Evolutionary conservation across 2,329 filamentous ascomycete genomes (phyloP).

Genomic region (Trichophyton benhamiae): DNA sequence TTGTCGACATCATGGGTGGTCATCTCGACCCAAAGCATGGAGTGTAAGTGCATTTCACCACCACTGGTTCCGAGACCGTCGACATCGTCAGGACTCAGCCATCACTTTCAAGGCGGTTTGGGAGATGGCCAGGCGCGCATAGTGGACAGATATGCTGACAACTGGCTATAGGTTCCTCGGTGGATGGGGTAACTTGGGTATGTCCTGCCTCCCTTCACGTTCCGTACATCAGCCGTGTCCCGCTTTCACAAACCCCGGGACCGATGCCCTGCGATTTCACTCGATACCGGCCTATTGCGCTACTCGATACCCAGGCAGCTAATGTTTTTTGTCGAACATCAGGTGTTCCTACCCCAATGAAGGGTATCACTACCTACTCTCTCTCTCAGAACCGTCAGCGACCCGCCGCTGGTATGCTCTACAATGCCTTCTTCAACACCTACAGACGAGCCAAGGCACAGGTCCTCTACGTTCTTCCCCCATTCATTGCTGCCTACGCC

Average conservation of each 20-base stretch:
- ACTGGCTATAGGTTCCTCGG: conserved; percentile 51
- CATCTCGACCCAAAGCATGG: conserved; percentile 32
- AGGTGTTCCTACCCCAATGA: conserved; percentile 31
- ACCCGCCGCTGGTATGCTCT: conserved; percentile 62
- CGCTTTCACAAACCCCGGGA: neutral
- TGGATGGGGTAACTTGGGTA: conserved; percentile 63
- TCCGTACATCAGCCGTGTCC: no score
- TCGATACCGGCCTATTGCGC: neutral
- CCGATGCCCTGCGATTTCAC: neutral
- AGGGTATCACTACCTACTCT: conserved; percentile 56
- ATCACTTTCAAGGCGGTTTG: neutral
- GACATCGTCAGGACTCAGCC: neutral
- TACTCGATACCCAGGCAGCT: neutral
- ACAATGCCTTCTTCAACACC: conserved; percentile 89
- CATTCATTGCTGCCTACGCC: conserved; percentile 66
- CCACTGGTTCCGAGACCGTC: neutral
- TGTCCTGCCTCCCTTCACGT: conserved; percentile 27
- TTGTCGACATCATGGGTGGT: conserved; percentile 24
- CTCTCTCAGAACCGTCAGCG: conserved; percentile 81
- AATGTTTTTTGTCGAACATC: neutral
- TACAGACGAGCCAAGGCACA: conserved; percentile 77
- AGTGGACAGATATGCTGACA: neutral
- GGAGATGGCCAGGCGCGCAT: neutral
- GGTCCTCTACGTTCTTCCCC: conserved; percentile 78
- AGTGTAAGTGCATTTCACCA: conserved; percentile 25